phyloP scores from a whole-genome alignment of 306 rosid species.

The Comarum palustre region DNA sequence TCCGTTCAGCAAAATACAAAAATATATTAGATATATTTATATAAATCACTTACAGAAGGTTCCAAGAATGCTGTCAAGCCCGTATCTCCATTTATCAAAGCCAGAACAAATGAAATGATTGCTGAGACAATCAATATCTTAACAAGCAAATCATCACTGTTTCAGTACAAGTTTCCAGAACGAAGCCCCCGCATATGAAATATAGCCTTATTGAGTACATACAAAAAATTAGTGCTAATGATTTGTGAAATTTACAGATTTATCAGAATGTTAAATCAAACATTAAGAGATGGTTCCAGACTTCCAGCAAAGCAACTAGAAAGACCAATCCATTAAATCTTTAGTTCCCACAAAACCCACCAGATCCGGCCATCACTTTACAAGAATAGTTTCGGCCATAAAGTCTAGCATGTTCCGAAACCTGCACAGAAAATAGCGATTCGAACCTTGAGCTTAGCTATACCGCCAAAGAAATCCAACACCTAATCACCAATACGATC shows the following conservation, averaged over 20 bases:
- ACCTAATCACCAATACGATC: conserved; percentile 42
- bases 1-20: conserved; percentile 14
- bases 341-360: background rate
- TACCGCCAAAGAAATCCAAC: conserved; percentile 63
- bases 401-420: conserved; percentile 61
- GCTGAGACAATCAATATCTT: conserved; percentile 90
- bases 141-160: conserved; percentile 93
- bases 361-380: background rate
- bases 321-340: background rate
- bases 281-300: background rate
- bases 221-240: background rate
- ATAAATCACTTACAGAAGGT: conserved; percentile 72
- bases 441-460: background rate
- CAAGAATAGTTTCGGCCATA: conserved; percentile 48
- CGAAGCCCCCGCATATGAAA: conserved; percentile 68
- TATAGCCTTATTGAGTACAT: conserved; percentile 27
- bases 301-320: background rate
- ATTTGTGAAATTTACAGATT: background rate
- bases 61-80: conserved; percentile 92
- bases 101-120: conserved; percentile 73
- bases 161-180: conserved; percentile 93
- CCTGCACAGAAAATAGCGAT: conserved; percentile 40
- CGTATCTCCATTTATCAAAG: conserved; percentile 86
- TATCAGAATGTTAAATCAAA: background rate
- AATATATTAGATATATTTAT: background rate